Evolutionary conservation across 768 basidiomycete species (phyloP).

Genomic region (Trametes cubensis): DNA sequence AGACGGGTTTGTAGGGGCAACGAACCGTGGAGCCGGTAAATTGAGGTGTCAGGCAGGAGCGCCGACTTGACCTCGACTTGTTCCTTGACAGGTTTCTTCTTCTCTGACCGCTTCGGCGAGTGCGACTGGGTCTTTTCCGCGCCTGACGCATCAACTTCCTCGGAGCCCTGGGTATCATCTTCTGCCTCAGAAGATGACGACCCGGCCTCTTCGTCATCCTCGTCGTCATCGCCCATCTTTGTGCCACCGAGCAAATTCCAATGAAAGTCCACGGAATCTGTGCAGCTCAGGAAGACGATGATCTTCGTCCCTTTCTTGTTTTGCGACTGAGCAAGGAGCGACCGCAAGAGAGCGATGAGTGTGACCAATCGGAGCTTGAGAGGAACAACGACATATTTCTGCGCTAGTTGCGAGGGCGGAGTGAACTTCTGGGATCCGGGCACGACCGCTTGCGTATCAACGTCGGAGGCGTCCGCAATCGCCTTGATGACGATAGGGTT

Average conservation of each 20-base stretch:
- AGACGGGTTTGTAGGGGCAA: conserved; percentile 80
- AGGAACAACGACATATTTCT: conserved; percentile 89
- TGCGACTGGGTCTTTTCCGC: conserved; percentile 29
- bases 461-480: conserved; percentile 47
- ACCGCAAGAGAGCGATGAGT: conserved; percentile 82
- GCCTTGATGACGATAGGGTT: conserved; percentile 86
- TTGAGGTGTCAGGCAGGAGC: conserved; percentile 77
- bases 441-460: conserved; percentile 25
- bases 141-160: conserved; percentile 17
- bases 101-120: conserved; percentile 24
- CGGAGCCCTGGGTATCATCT: conserved; percentile 10
- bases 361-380: conserved; percentile 94
- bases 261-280: conserved; percentile 97
- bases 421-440: conserved; percentile 67
- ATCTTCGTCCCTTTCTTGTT: conserved; percentile 64
- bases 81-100: conserved; percentile 37
- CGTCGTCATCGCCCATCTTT: conserved; percentile 54
- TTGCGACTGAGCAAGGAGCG: conserved; percentile 67
- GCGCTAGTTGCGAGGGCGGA: conserved; percentile 89
- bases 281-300: conserved; percentile 95
- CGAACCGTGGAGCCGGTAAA: conserved; percentile 93
- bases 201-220: conserved; percentile 23
- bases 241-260: conserved; percentile 82
- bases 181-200: conserved; percentile 8
- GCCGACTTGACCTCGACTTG: conserved; percentile 63